Conservation (phyloP, 176 grass and related monocot species). For the Bonia amplexicaulis region DNA sequence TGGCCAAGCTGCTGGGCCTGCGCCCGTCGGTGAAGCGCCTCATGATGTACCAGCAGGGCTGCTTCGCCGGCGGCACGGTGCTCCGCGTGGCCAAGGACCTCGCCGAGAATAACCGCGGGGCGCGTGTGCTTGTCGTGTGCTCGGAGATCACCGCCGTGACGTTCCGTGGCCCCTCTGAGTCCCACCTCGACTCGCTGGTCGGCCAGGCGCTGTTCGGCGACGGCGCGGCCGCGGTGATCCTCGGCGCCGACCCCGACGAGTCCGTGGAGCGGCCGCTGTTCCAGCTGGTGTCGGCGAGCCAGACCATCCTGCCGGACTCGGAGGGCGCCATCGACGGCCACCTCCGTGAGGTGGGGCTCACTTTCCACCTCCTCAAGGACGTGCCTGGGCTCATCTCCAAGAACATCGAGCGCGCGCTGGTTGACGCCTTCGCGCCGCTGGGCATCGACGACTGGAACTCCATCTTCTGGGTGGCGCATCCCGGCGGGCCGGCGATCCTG, state of each 20-base stretch:
- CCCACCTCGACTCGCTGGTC: constrained; percentile 79
- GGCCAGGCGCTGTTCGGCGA: constrained; percentile 92
- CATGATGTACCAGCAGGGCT: constrained; percentile 98
- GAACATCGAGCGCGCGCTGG: constrained; percentile 75
- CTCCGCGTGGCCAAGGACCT: constrained; percentile 92
- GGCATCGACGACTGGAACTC: constrained; percentile 85
- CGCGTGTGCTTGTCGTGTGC: constrained; percentile 71
- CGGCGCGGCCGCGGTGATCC: constrained; percentile 59
- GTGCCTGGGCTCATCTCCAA: constrained; percentile 81
- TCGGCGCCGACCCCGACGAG: constrained; percentile 67
- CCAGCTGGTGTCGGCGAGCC: constrained; percentile 69
- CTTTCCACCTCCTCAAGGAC: constrained; percentile 91
- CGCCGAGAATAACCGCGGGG: constrained; percentile 89
- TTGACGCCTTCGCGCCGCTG: constrained; percentile 59
- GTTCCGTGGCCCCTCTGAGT: constrained; percentile 69
- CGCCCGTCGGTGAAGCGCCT: constrained; percentile 69
- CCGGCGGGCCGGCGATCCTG: constrained; percentile 71
- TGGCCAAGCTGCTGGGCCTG: constrained; percentile 77
- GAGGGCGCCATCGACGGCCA: constrained; percentile 93
- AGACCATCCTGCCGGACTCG: constrained; percentile 85
- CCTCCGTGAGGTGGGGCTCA: constrained; percentile 73
- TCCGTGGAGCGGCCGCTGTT: constrained; percentile 52
- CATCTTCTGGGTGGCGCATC: constrained; percentile 89
- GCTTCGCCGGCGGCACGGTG: constrained; percentile 89
- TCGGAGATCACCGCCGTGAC: constrained; percentile 92